Conservation (phyloP, 2,329 filamentous ascomycete genomes). For the Didymosphaeria variabile region DNA sequence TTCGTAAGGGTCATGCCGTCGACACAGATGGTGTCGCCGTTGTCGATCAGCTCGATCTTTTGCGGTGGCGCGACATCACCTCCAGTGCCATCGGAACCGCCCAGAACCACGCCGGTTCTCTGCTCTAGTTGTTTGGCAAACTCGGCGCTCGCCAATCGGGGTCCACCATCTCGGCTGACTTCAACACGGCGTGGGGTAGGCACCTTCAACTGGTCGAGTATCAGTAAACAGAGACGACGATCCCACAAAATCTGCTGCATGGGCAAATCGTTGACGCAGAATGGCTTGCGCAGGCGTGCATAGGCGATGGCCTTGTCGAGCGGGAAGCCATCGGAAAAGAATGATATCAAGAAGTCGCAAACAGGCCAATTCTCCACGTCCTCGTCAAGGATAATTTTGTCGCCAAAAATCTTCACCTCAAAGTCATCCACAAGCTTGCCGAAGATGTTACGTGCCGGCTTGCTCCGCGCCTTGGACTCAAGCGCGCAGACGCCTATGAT, state of each 20-base stretch:
- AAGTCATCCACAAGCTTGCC: slow-evolving; percentile 94
- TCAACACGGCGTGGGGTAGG: slow-evolving; percentile 89
- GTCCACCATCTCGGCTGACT: slow-evolving; percentile 88
- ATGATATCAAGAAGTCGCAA: slow-evolving; percentile 96
- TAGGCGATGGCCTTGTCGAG: slow-evolving; percentile 97
- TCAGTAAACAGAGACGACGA: slow-evolving; percentile 83
- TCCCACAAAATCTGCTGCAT: slow-evolving; percentile 99
- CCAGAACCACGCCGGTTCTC: slow-evolving; percentile 78
- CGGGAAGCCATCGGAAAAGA: slow-evolving; percentile 97
- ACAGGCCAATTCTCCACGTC: slow-evolving; percentile 96
- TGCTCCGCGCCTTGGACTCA: slow-evolving; percentile 94
- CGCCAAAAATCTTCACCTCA: slow-evolving; percentile 96
- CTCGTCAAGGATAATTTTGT: slow-evolving; percentile 98
- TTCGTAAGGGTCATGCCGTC: slow-evolving; percentile 85
- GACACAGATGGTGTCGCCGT: slow-evolving; percentile 86
- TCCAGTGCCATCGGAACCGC: slow-evolving; percentile 72
- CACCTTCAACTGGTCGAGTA: slow-evolving; percentile 88
- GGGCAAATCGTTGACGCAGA: slow-evolving; percentile 95
- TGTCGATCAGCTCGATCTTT: slow-evolving; percentile 85
- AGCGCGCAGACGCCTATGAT: slow-evolving; percentile 93
- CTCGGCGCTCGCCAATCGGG: slow-evolving; percentile 78
- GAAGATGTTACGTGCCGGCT: slow-evolving; percentile 94
- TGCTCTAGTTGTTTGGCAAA: slow-evolving; percentile 82
- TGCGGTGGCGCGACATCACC: slow-evolving; percentile 65
- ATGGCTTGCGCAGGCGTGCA: slow-evolving; percentile 89